Conservation (phyloP, 1,284 basidiomycete species). For the Lignosus rhinocerotis region DNA sequence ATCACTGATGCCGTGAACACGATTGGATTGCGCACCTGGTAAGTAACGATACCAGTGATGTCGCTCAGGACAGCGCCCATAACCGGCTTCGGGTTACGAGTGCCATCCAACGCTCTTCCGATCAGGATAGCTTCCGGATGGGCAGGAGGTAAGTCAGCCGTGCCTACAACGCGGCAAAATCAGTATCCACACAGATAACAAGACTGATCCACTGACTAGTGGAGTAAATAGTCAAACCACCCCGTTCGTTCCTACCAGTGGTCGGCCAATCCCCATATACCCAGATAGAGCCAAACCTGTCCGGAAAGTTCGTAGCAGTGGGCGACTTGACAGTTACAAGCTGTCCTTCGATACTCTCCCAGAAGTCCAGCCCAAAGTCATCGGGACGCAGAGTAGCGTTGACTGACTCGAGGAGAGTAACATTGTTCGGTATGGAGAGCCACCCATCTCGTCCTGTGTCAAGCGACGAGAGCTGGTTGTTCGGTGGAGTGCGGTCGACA, state of each 20-base stretch:
- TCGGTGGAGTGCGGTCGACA: constrained; percentile 54
- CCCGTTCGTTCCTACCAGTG: constrained; percentile 56
- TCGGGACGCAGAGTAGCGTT: constrained; percentile 52
- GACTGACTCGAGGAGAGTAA: constrained; percentile 44
- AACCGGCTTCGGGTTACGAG: constrained; percentile 48
- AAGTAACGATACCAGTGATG: constrained; percentile 58
- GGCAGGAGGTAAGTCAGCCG: constrained; percentile 50
- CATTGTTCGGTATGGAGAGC: constrained; percentile 57
- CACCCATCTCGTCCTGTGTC: constrained; percentile 56
- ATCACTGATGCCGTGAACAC: no score
- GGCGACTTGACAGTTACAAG: constrained; percentile 58
- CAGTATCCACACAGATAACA: neutral
- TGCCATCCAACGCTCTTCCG: constrained; percentile 56
- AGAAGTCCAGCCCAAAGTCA: constrained; percentile 61
- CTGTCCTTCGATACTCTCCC: constrained; percentile 63
- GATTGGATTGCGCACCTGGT: constrained; percentile 42
- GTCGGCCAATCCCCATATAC: constrained; percentile 59
- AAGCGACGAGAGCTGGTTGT: constrained; percentile 47
- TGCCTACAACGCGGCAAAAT: constrained; percentile 33
- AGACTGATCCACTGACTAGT: constrained; percentile 31
- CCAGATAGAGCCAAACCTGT: constrained; percentile 60
- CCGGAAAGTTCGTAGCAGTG: constrained; percentile 50
- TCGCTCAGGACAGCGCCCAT: constrained; percentile 50
- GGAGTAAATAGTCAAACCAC: constrained; percentile 55
- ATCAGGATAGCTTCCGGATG: constrained; percentile 62